Conservation (phyloP, 106 monocot genomes). For the Cymbidium sinense region DNA sequence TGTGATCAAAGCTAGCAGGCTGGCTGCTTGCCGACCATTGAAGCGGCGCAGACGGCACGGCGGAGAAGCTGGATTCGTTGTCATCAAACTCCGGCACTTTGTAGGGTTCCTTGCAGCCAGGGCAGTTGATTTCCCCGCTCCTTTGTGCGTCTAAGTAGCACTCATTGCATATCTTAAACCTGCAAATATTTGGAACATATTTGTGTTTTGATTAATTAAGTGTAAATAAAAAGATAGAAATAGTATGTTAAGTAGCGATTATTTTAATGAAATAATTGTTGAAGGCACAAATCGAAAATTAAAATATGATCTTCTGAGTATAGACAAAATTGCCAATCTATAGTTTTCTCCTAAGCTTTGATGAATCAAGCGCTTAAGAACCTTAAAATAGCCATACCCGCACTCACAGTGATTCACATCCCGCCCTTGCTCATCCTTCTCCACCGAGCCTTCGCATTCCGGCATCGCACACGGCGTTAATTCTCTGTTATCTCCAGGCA, state of each 20-base stretch:
- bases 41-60: conserved; percentile 21
- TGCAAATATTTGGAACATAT: background rate
- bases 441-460: conserved; percentile 8
- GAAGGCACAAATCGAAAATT: too few species aligned
- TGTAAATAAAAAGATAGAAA: background rate
- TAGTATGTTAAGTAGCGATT: too few species aligned
- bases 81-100: conserved; percentile 38
- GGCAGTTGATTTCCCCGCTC: conserved; percentile 28
- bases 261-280: too few species aligned
- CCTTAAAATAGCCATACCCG: conserved; percentile 9
- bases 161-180: conserved; percentile 61
- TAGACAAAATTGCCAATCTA: too few species aligned
- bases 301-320: too few species aligned
- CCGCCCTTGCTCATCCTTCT: conserved; percentile 28
- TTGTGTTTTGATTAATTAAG: background rate
- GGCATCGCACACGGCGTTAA: conserved; percentile 7
- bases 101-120: conserved; percentile 58
- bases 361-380: too few species aligned
- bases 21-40: conserved; percentile 49
- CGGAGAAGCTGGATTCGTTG: conserved; percentile 13
- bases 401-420: conserved; percentile 54
- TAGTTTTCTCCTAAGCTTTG: too few species aligned
- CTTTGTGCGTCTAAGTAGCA: conserved; percentile 46
- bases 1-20: conserved; percentile 85
- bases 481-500: conserved; percentile 7